Evolutionary conservation across 306 rosid genomes (phyloP).

Genomic region (Vicia faba): DNA sequence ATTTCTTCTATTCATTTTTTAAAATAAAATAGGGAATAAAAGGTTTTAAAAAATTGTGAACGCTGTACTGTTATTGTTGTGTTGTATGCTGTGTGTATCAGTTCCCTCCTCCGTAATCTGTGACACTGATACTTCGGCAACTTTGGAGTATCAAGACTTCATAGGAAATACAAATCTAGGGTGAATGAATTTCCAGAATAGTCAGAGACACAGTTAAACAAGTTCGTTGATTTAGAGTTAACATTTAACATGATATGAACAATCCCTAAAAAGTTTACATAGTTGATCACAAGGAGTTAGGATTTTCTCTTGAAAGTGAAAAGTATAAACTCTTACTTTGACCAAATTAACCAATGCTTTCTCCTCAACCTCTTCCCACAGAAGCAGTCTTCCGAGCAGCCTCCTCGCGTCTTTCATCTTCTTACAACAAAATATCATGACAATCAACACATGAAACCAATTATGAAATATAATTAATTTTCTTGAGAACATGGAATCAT

Average conservation of each 20-base stretch:
- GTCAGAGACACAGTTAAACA: too few species aligned
- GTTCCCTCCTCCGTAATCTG: neutral
- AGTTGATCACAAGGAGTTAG: slow-evolving; percentile 3
- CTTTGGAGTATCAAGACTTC: too few species aligned
- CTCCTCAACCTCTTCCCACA: slow-evolving; percentile 83
- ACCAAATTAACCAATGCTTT: slow-evolving; percentile 80
- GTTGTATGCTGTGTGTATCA: too few species aligned
- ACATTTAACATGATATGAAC: too few species aligned
- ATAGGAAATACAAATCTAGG: slow-evolving; percentile 15
- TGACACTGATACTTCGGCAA: too few species aligned
- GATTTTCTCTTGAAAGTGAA: slow-evolving; percentile 15
- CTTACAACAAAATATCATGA: slow-evolving; percentile 58
- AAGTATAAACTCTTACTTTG: slow-evolving; percentile 54
- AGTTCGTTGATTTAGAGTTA: too few species aligned
- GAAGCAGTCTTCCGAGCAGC: slow-evolving; percentile 83
- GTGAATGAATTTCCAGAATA: slow-evolving; percentile 26
- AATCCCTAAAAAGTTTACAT: neutral
- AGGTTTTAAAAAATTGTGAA: too few species aligned
- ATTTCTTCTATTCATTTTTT: too few species aligned
- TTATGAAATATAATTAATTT: slow-evolving; percentile 6
- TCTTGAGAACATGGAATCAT: slow-evolving; percentile 12
- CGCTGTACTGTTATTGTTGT: too few species aligned
- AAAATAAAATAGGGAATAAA: too few species aligned
- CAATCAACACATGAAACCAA: slow-evolving; percentile 27
- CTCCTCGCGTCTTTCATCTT: slow-evolving; percentile 66